A percentile compares a stretch with the other conserved stretches of the same genome.
phyloP scores from a whole-genome alignment of 108 stramenopile species.

The Cyclostephanos tholiformis region DNA sequence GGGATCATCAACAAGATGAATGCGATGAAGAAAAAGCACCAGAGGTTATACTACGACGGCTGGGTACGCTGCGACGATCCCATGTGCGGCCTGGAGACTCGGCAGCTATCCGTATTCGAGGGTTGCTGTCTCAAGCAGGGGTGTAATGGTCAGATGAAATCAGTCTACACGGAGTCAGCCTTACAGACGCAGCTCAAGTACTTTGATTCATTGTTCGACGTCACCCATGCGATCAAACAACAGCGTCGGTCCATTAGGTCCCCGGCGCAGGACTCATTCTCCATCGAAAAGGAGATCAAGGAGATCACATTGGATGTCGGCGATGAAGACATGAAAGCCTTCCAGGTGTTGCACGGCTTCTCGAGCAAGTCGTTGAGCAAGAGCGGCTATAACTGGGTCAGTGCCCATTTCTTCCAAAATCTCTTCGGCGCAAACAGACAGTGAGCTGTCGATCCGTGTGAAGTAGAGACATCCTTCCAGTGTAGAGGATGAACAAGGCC shows the following conservation, averaged over 20 bases:
- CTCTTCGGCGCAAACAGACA: constrained; percentile 47
- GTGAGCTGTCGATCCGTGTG: neutral
- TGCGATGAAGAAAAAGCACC: constrained; percentile 43
- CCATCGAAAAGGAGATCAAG: constrained; percentile 51
- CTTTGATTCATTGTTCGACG: constrained; percentile 78
- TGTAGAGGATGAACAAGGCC: neutral
- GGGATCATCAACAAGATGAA: constrained; percentile 63
- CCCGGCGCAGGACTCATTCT: neutral
- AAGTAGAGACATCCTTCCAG: neutral
- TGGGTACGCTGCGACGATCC: constrained; percentile 80
- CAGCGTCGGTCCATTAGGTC: constrained; percentile 24
- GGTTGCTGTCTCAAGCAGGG: constrained; percentile 71
- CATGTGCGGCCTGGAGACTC: constrained; percentile 73
- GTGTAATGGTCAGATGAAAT: constrained; percentile 74
- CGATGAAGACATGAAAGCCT: constrained; percentile 54
- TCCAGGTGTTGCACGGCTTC: constrained; percentile 36
- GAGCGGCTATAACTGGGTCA: constrained; percentile 79
- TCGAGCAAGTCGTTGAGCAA: constrained; percentile 39
- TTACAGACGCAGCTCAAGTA: constrained; percentile 86
- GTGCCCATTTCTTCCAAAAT: constrained; percentile 62
- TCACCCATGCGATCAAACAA: constrained; percentile 68
- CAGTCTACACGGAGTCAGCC: constrained; percentile 52
- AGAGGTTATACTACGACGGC: constrained; percentile 69
- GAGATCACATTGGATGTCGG: constrained; percentile 37
- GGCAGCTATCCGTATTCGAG: constrained; percentile 79